Conservation (phyloP, 306 rosid genomes). For the Vigna nakashimae region DNA sequence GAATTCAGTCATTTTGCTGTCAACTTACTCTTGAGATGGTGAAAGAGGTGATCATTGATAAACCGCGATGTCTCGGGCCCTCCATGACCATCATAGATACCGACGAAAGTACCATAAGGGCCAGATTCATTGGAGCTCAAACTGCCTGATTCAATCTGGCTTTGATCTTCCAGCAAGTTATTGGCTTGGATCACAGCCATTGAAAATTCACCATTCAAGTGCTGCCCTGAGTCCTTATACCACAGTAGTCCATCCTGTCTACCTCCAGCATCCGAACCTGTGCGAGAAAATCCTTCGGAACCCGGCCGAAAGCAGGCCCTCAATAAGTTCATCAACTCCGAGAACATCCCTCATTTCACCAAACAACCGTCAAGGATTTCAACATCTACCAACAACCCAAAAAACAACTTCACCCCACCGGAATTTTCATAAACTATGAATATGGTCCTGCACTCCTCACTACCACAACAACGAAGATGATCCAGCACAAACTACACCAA, state of each 20-base stretch:
- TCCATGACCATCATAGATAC: conserved; percentile 75
- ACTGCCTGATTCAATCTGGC: conserved; percentile 73
- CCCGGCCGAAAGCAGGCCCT: conserved; percentile 78
- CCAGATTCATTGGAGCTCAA: conserved; percentile 65
- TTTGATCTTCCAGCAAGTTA: conserved; percentile 76
- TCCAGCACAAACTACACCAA: conserved; percentile 56
- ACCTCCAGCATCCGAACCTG: conserved; percentile 62
- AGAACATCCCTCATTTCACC: conserved; percentile 82
- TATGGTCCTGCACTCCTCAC: conserved; percentile 47
- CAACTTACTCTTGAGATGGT: conserved; percentile 71
- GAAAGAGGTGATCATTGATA: conserved; percentile 66
- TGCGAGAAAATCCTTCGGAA: conserved; percentile 48
- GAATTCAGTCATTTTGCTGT: conserved; percentile 12
- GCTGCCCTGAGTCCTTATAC: conserved; percentile 77
- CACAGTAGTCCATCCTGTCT: conserved; percentile 72
- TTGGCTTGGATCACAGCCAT: conserved; percentile 84
- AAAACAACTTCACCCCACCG: conserved; percentile 39
- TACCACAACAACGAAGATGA: conserved; percentile 42
- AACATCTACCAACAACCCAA: conserved; percentile 63
- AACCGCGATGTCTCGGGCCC: conserved; percentile 76
- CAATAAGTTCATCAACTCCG: conserved; percentile 67
- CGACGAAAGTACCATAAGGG: conserved; percentile 69
- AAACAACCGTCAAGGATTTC: conserved; percentile 66
- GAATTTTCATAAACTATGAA: conserved; percentile 44
- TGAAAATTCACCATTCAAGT: conserved; percentile 66